These are phyloP conservation scores for Sphaceloma murrayae DNA, from an alignment of 2,329 filamentous ascomycete genomes.

Conservation along the genomic window DNA sequence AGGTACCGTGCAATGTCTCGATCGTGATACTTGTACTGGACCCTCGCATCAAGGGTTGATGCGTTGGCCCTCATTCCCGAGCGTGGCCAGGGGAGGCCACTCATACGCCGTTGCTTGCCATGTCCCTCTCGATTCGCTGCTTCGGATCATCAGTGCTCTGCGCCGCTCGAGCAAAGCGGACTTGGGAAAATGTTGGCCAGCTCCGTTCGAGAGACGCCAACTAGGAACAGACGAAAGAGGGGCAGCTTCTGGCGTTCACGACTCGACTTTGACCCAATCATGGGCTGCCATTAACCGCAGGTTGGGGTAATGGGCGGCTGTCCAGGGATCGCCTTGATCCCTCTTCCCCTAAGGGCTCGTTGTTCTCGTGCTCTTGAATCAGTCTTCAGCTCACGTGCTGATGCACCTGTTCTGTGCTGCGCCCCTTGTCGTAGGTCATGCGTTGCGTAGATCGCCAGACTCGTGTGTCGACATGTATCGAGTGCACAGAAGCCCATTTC, in stretches of 20 bases:
- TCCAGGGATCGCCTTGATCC: constrained; percentile 7
- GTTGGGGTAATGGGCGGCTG: constrained; percentile 6
- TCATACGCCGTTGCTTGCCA: constrained; percentile 1
- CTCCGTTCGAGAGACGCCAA: constrained; percentile 3
- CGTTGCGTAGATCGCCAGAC: no score
- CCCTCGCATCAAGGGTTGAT: no score
- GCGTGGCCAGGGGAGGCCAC: no score
- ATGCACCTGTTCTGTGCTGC: no score
- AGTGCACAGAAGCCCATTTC: no score
- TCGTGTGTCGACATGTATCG: no score
- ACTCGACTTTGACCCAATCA: constrained; percentile 11
- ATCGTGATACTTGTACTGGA: constrained; percentile 4
- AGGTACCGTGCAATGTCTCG: no score
- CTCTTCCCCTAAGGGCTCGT: constrained; percentile 9
- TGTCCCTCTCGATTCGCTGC: constrained; percentile 1
- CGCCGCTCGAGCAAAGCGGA: constrained; percentile 8
- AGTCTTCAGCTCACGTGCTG: constrained; percentile 14
- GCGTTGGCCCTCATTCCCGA: constrained; percentile 7
- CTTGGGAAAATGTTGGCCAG: constrained; percentile 8
- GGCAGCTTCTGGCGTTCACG: constrained; percentile 10
- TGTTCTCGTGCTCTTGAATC: constrained; percentile 12
- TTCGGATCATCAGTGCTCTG: constrained; percentile 6
- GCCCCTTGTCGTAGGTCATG: no score
- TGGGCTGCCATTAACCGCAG: constrained; percentile 7
- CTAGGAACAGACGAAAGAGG: not conserved